These are phyloP conservation scores for Candida takata DNA, from an alignment of 805 yeast genomes.

Conservation along the genomic window DNA sequence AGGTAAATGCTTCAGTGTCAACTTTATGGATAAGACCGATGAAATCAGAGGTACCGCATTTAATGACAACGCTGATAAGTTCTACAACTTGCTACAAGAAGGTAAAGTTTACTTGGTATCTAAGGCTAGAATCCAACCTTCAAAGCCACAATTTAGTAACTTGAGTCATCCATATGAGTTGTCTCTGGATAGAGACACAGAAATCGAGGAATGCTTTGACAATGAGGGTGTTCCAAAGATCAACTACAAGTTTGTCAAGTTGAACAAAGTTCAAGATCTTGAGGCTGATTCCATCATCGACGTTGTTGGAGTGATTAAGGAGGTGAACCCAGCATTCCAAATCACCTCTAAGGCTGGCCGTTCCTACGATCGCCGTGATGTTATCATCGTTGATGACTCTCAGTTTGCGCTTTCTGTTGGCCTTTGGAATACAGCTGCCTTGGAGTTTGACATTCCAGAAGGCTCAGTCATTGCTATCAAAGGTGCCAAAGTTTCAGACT, in stretches of 20 bases:
- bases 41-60: conserved; percentile 96
- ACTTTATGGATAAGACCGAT: conserved; percentile 88
- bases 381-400: conserved; percentile 78
- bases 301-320: conserved; percentile 79
- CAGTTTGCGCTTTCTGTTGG: conserved; percentile 72
- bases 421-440: conserved; percentile 85
- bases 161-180: conserved; percentile 87
- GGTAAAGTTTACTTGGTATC: conserved; percentile 84
- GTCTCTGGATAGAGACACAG: conserved; percentile 70
- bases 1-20: conserved; percentile 84
- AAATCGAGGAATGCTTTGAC: conserved; percentile 60
- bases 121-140: conserved; percentile 70
- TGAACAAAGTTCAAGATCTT: conserved; percentile 56
- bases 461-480: conserved; percentile 89
- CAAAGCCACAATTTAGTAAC: conserved; percentile 81
- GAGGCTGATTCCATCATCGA: conserved; percentile 74
- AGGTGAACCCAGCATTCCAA: conserved; percentile 67
- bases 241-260: conserved; percentile 66
- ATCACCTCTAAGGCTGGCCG: conserved; percentile 87
- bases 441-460: conserved; percentile 62
- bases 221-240: conserved; percentile 69
- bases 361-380: conserved; percentile 87
- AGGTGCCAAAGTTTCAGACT: conserved; percentile 85
- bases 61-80: conserved; percentile 77
- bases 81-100: conserved; percentile 70